Base-by-base conservation (phyloP, 1,284 basidiomycete genomes). In the Microbotryum lychnidis-dioicae region DNA sequence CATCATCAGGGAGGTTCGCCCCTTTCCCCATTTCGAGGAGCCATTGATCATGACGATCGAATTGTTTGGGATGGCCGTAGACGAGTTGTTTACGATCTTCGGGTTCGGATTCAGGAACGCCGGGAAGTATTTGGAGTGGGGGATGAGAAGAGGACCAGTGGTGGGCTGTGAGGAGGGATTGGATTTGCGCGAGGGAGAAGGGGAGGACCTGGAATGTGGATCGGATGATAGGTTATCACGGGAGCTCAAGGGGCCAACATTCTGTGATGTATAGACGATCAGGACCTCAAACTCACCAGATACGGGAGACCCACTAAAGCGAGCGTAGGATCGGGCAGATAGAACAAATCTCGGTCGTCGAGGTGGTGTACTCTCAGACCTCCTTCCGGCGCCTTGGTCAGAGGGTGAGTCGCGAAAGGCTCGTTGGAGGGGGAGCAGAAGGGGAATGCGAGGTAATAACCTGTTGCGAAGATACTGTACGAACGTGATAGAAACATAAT, bases 181-280 rank as follows among this genome's bases (percentile, higher is more conserved):
- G 75, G 1, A 73, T 70, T 65, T 79, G 76, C n/a, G 75, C 74
- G 7, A 79, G 70, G 0, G 77, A 76, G 69, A 79, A 78, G 9
- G 77, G 76, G 21, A 77, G 74, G 47, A 76, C 72, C 67, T 74
- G 72, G 33, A 5, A 37, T 18, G 33, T 18, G 12, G n/a, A 23
- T 16, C 18, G 23, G 20, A 2, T 16, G 2, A 10, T 21, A 12
- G 1, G 50, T 59, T 27, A 42, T 49, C 42, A 12, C 0, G 31
- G 31, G 31, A 31, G 31, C 31, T 31, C 1, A 31, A 31, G 31
- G 31, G 9, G 9, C 31, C 0, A 2, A 31, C 31, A 31, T 31
- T 9, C 2, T 31, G 16, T 23, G 20, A 16, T 8, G 37, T 16
- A 27, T 44, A 10, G 29, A 31, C 27, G 23, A 31, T n/a, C 25